Evolutionary conservation across 768 basidiomycete species (phyloP).

Genomic region (Coprinellus micaceus): DNA sequence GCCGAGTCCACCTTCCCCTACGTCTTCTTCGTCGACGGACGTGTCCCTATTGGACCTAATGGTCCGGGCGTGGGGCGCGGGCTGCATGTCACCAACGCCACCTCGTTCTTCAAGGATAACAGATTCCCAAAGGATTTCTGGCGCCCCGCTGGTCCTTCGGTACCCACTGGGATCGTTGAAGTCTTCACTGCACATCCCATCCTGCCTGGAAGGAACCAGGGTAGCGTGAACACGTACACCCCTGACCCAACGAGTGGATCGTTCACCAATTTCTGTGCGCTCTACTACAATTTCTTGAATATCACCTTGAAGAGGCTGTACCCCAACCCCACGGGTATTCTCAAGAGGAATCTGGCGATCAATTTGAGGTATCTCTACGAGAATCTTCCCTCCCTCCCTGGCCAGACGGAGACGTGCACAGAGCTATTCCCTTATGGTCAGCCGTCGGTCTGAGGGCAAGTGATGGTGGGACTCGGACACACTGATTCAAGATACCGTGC

Average conservation of each 20-base stretch:
- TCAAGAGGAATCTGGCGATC: constrained; percentile 10
- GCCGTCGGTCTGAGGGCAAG: too few relatives aligned
- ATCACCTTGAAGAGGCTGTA: constrained; percentile 13
- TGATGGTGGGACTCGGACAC: too few relatives aligned
- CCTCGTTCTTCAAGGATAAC: constrained; percentile 17
- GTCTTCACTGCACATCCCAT: constrained; percentile 9
- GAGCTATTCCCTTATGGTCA: constrained; percentile 17
- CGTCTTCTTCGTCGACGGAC: constrained; percentile 19
- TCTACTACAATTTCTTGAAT: constrained; percentile 17
- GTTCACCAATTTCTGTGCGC: constrained; percentile 10
- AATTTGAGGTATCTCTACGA: constrained; percentile 13
- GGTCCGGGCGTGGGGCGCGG: constrained; percentile 7
- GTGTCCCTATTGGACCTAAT: constrained; percentile 8
- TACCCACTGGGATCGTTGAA: not conserved
- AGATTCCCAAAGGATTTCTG: constrained; percentile 17
- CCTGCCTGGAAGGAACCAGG: constrained; percentile 14
- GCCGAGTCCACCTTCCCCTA: constrained; percentile 18
- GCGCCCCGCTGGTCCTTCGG: constrained; percentile 8
- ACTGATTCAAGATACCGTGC: too few relatives aligned
- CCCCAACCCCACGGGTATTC: constrained; percentile 16
- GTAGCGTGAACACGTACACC: constrained; percentile 14
- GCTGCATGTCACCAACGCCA: constrained; percentile 13
- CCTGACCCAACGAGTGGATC: constrained; percentile 11
- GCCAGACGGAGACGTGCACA: constrained; percentile 6
- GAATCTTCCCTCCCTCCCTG: not conserved